Evolutionary conservation across 2,329 filamentous ascomycete species (phyloP).

Genomic region (Aspergillus intermedius): DNA sequence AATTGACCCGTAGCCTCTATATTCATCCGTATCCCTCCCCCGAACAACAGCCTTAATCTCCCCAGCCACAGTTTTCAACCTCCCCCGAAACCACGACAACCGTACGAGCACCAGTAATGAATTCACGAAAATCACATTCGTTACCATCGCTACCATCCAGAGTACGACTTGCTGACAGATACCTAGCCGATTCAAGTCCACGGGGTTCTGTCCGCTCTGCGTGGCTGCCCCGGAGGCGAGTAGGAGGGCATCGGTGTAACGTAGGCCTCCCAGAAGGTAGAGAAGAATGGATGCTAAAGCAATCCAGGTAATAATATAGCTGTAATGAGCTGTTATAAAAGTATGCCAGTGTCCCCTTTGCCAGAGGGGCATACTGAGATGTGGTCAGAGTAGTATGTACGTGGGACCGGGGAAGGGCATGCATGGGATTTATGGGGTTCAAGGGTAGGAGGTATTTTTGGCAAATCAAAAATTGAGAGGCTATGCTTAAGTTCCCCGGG

Average conservation of each 20-base stretch:
- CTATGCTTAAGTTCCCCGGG: too few relatives aligned
- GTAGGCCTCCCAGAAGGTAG: constrained; percentile 53
- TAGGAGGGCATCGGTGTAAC: constrained; percentile 79
- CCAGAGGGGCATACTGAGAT: neutral
- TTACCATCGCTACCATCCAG: constrained; percentile 63
- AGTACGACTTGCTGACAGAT: constrained; percentile 66
- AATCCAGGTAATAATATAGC: constrained; percentile 68
- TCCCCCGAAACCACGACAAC: constrained; percentile 93
- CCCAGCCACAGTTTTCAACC: constrained; percentile 71
- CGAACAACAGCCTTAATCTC: constrained; percentile 60
- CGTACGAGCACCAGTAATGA: constrained; percentile 80
- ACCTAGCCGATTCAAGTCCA: constrained; percentile 56
- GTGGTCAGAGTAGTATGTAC: too few relatives aligned
- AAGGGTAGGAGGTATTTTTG: too few relatives aligned
- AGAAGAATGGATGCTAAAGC: constrained; percentile 69
- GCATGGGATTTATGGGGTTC: too few relatives aligned
- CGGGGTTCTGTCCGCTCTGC: constrained; percentile 81
- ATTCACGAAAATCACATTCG: constrained; percentile 75
- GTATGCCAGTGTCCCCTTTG: neutral
- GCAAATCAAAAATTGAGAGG: too few relatives aligned
- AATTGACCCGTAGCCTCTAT: neutral
- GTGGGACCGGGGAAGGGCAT: too few relatives aligned
- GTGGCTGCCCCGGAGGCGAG: constrained; percentile 76
- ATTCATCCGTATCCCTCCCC: neutral
- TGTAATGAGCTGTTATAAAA: constrained; percentile 40